Percentiles rank a stretch among this genome's conserved stretches.
Conservation (phyloP, 257 asterid species). For the Rhazya stricta region DNA sequence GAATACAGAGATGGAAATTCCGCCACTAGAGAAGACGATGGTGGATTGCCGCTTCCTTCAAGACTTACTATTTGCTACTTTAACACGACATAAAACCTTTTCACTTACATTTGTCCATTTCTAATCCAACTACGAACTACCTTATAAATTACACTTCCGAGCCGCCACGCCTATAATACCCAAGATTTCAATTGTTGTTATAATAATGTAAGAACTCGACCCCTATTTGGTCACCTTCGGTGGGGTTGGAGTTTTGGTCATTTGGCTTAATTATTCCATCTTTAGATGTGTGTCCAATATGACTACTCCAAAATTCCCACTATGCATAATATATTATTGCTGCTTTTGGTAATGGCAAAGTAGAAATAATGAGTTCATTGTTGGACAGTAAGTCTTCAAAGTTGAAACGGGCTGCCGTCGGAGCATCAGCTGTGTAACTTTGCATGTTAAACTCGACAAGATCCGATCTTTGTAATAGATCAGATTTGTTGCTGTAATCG, state of each 20-base stretch:
- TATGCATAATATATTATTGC: neutral
- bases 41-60: constrained; percentile 15
- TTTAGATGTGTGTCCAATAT: neutral
- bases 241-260: neutral
- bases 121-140: constrained; percentile 6
- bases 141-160: constrained; percentile 11
- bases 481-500: too few species aligned
- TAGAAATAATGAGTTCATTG: neutral
- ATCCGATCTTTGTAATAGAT: too few species aligned
- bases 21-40: constrained; percentile 25
- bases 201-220: neutral
- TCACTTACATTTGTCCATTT: constrained; percentile 22
- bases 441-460: neutral
- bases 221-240: too few species aligned
- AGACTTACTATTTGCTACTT: constrained; percentile 15
- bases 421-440: too few species aligned
- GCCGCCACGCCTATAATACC: constrained; percentile 33
- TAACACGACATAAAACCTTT: constrained; percentile 3
- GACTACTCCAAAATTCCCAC: neutral
- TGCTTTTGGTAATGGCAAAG: neutral
- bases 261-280: constrained; percentile 7
- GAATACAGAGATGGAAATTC: constrained; percentile 10
- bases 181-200: constrained; percentile 22
- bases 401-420: neutral
- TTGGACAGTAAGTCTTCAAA: neutral